Evolutionary conservation across 208 protist genomes (phyloP).

Genomic region (Strigomonas culicis): DNA sequence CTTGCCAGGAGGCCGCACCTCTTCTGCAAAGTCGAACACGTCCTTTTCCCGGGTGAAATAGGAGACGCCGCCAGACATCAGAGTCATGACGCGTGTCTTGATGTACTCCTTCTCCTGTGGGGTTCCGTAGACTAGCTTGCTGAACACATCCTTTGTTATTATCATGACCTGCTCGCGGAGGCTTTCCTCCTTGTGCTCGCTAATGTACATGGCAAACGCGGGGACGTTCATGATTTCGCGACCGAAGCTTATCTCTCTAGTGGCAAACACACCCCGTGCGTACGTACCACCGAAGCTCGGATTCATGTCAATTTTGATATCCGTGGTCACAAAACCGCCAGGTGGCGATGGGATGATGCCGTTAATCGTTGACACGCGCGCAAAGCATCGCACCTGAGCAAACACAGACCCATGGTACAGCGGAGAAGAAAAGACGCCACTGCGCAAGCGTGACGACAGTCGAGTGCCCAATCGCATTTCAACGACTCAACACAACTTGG

Average conservation of each 20-base stretch:
- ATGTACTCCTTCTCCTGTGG: conserved; percentile 66
- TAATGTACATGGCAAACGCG: conserved; percentile 75
- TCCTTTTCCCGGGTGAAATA: conserved; percentile 85
- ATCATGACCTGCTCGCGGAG: conserved; percentile 72
- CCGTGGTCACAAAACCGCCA: conserved; percentile 73
- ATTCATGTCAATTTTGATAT: conserved; percentile 76
- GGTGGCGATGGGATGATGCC: conserved; percentile 52
- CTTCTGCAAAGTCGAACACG: conserved; percentile 81
- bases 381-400: conserved; percentile 27
- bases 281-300: conserved; percentile 67
- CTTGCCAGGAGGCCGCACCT: conserved; percentile 55
- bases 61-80: conserved; percentile 82
- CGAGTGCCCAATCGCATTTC: too few relatives aligned
- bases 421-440: too few relatives aligned
- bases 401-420: too few relatives aligned
- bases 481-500: background rate
- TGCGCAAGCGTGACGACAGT: too few relatives aligned
- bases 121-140: conserved; percentile 51
- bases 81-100: conserved; percentile 62
- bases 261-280: conserved; percentile 70
- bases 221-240: conserved; percentile 81
- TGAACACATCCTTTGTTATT: conserved; percentile 73
- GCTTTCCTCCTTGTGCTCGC: conserved; percentile 38
- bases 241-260: conserved; percentile 71
- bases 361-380: conserved; percentile 61